phyloP scores from a whole-genome alignment of 1,139 yeast species.

The Kurtzmaniella quercitrusa region DNA sequence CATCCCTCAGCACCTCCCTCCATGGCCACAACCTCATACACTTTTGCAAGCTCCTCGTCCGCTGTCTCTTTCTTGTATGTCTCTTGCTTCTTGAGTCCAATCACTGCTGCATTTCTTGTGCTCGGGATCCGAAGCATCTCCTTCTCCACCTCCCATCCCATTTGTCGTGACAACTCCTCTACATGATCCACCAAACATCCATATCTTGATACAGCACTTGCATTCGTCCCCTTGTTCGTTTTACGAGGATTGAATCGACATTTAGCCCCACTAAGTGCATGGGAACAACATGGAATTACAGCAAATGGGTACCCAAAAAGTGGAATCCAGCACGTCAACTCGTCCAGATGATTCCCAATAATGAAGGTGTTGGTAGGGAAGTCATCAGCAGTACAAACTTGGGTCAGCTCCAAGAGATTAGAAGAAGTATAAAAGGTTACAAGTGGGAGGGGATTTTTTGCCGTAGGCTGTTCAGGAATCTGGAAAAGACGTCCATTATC shows the following conservation, averaged over 20 bases:
- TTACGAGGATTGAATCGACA: slow-evolving; percentile 52
- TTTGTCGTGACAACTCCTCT: slow-evolving; percentile 56
- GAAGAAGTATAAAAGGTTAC: slow-evolving; percentile 46
- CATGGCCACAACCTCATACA: slow-evolving; percentile 55
- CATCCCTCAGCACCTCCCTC: slow-evolving; percentile 93
- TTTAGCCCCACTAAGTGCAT: slow-evolving; percentile 73
- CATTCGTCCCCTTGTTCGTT: slow-evolving; percentile 11
- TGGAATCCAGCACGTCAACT: slow-evolving; percentile 94
- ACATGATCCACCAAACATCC: slow-evolving; percentile 85
- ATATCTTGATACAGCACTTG: slow-evolving; percentile 50
- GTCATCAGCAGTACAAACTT: slow-evolving; percentile 60
- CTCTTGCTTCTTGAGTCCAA: slow-evolving; percentile 48
- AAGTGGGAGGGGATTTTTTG: slow-evolving; percentile 19
- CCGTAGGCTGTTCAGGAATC: slow-evolving; percentile 23
- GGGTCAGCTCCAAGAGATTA: slow-evolving; percentile 49
- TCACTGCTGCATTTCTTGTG: slow-evolving; percentile 86
- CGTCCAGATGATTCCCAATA: slow-evolving; percentile 95
- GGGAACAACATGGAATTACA: slow-evolving; percentile 95
- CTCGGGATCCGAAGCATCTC: slow-evolving; percentile 93
- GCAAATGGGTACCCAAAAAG: slow-evolving; percentile 79
- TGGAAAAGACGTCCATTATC: slow-evolving; percentile 63
- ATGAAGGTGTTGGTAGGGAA: slow-evolving; percentile 70
- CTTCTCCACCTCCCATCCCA: slow-evolving; percentile 82
- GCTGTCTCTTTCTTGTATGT: slow-evolving; percentile 18
- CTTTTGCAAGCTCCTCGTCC: slow-evolving; percentile 22